Base-by-base conservation (phyloP, 2,329 filamentous ascomycete genomes). In the Cladorrhinum sp. region DNA sequence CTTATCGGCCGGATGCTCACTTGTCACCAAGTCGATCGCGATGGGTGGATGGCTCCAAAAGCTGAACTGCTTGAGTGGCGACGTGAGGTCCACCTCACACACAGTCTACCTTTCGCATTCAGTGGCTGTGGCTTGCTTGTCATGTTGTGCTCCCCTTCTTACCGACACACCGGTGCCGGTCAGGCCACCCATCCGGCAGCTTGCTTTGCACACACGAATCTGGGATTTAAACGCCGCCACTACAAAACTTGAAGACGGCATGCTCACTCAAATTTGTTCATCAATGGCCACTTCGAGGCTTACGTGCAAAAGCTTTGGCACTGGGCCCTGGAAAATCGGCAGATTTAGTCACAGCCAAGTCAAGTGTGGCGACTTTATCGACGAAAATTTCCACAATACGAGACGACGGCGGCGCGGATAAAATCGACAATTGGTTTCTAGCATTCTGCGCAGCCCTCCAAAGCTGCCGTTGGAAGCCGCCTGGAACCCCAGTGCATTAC, bases 341-440 rank as follows among this genome's bases (percentile, higher is more conserved):
- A 30, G 9, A 24, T 42, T 55, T 55, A n/a, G n/a, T 24, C 14
- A 23, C 8, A n/a, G 53, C 52, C 53, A 55, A 55, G 53, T 23
- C 18, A 23, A 46, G 39, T 42, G 53, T 55, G 53, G 53, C 53
- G 53, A 55, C 39, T 55, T 46, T 26, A 54, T 39, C 33, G 36
- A 55, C 53, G n/a, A 55, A 39, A 55, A 24, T 55, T 26, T 36
- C 33, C 53, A 55, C 39, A 55, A 55, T 55, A 55, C 53, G 53
- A 55, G 53, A 42, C 20, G 12, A 55, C 36, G 36, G 33, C 33
- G 23, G 23, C 30, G 53, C 20, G 33, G 30, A 36, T 55, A 46
- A 36, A 23, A 21, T 55, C 20, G n/a, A 55, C 10, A 5, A 21
- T 21, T 36, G 16, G 21, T 36, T 21, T n/a, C n/a, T n/a, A n/a